Evolutionary conservation across 108 stramenopile species (phyloP), one percentile per base, ranked within the genome.

Genomic region (Cyclotella choctawhatcheeana): DNA sequence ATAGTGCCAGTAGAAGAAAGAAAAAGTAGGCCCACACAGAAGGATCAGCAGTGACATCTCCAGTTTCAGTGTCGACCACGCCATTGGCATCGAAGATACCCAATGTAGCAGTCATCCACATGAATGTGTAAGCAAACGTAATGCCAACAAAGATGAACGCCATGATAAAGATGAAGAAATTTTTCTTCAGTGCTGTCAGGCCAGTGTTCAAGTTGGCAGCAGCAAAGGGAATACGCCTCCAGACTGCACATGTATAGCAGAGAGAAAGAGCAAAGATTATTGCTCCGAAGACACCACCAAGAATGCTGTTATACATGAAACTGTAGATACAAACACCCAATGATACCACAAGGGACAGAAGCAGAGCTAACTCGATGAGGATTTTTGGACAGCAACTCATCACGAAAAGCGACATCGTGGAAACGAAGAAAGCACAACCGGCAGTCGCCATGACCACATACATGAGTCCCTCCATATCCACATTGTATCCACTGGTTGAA

Each of bases 161-260:
- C 5, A 79, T 47, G 3, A 85, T 29, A 21, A 79, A 59, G 29
- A 92, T 40, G 16, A 88, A 91, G 27, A 64, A 34, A 78, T 93
- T 92, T n/a, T 64, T 56, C 67, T 79, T 85, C 4, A 95, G 85
- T 17, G 87, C 90, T 2, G 86, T 83, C 59, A 89, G 58, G 0
- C 89, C 91, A 32, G 89, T 67, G 43, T 58, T 69, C 56, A 86
- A 53, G 51, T 86, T 93, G 5, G 88, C 87, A 0, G 94, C 86
- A 2, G 92, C 89, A 81, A 90, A 26, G 56, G 16, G n/a, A n/a
- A n/a, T n/a, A n/a, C n/a, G n/a, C n/a, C n/a, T n/a, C n/a, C n/a
- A n/a, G n/a, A n/a, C 37, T 40, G 37, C 12, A 10, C 60, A 66
- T 17, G 88, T 86, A 65, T 93, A 93, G 37, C 89, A 93, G 5